phyloP scores from a whole-genome alignment of 352 stramenopile species.

The Peronospora tabacina region DNA sequence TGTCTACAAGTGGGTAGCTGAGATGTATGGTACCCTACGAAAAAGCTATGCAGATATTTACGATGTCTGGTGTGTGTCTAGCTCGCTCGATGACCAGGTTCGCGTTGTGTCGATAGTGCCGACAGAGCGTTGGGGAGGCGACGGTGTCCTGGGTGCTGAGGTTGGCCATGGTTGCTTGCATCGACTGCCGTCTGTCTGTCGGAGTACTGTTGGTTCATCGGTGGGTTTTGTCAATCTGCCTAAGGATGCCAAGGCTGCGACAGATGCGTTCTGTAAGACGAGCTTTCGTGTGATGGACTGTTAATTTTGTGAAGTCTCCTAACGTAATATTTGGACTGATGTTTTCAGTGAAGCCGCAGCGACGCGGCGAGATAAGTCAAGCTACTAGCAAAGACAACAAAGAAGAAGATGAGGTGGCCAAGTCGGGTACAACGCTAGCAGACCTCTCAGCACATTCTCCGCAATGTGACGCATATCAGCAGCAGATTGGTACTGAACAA shows the following conservation, averaged over 20 bases:
- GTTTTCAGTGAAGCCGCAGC: conserved; percentile 27
- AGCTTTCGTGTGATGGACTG: background rate
- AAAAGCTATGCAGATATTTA: background rate
- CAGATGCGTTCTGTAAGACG: conserved; percentile 66
- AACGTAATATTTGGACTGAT: conserved; percentile 4
- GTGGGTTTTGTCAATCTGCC: conserved; percentile 76
- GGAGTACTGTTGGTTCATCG: conserved; percentile 49
- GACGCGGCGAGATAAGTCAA: conserved; percentile 3
- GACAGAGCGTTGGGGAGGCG: conserved; percentile 82
- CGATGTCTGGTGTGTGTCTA: conserved; percentile 12
- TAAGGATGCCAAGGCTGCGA: conserved; percentile 59
- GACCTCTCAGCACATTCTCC: background rate
- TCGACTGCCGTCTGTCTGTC: conserved; percentile 77
- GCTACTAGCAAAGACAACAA: background rate
- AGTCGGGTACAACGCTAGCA: background rate
- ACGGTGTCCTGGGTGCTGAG: conserved; percentile 90
- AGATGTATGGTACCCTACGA: background rate
- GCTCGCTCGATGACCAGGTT: conserved; percentile 88
- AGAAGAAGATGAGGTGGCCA: conserved; percentile 1
- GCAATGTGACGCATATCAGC: conserved; percentile 1
- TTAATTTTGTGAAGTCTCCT: conserved; percentile 1
- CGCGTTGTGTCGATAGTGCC: conserved; percentile 85
- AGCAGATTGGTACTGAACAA: conserved; percentile 1
- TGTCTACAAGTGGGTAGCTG: conserved; percentile 89
- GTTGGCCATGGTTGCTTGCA: conserved; percentile 95